These are phyloP conservation scores for Komagataella phaffii DNA, from an alignment of 805 yeast species.

Conservation along the genomic window DNA sequence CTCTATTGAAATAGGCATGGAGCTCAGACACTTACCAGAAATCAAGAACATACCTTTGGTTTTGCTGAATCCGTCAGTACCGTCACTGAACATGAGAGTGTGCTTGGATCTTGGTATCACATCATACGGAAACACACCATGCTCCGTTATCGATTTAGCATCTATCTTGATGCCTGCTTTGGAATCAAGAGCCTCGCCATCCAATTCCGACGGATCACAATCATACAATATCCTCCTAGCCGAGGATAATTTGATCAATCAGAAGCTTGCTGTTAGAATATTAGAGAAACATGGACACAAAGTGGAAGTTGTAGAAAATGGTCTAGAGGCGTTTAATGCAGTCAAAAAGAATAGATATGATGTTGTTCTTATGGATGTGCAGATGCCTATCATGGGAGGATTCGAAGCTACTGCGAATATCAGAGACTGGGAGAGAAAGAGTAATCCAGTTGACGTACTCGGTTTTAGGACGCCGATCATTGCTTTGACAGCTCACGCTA, in stretches of 20 bases:
- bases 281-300: slow-evolving; percentile 77
- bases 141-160: slow-evolving; percentile 70
- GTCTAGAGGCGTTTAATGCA: slow-evolving; percentile 70
- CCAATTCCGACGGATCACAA: slow-evolving; percentile 65
- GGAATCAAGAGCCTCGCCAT: slow-evolving; percentile 70
- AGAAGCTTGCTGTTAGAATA: slow-evolving; percentile 74
- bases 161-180: slow-evolving; percentile 76
- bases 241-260: slow-evolving; percentile 80
- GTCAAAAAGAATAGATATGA: slow-evolving; percentile 56
- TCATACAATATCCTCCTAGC: slow-evolving; percentile 68
- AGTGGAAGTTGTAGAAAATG: slow-evolving; percentile 79
- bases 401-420: slow-evolving; percentile 83
- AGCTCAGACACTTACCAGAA: slow-evolving; percentile 55
- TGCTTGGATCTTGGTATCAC: slow-evolving; percentile 81
- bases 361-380: slow-evolving; percentile 85
- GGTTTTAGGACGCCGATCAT: slow-evolving; percentile 76
- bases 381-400: slow-evolving; percentile 94
- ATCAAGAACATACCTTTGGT: slow-evolving; percentile 81
- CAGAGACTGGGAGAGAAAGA: slow-evolving; percentile 77
- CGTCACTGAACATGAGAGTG: slow-evolving; percentile 65
- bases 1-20: slow-evolving; percentile 60
- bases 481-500: slow-evolving; percentile 87
- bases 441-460: slow-evolving; percentile 55
- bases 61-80: slow-evolving; percentile 59
- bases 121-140: slow-evolving; percentile 81